Conservation (phyloP, 148 eudicot species). For the Camellia lanceoleosa region DNA sequence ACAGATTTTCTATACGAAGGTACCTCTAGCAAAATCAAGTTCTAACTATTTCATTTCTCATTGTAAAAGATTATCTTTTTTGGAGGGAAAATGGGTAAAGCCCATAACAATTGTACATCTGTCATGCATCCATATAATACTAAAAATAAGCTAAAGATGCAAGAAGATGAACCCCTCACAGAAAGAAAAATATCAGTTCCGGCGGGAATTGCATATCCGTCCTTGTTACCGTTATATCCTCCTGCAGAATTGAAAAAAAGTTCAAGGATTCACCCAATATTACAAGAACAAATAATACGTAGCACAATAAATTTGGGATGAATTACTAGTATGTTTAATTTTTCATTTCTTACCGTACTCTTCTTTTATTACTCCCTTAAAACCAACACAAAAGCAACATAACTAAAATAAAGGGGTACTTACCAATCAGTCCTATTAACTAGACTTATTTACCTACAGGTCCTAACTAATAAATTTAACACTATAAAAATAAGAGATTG, state of each 20-base stretch:
- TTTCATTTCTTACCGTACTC: background rate
- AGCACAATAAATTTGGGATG: background rate
- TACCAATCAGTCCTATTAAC: no score
- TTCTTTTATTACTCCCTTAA: conserved; percentile 1
- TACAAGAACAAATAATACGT: background rate
- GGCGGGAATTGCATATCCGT: conserved; percentile 77
- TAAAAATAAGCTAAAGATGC: conserved; percentile 4
- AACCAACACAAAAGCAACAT: background rate
- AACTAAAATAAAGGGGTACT: background rate
- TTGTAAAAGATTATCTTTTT: background rate
- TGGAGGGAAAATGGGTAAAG: no score
- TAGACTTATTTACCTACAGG: no score
- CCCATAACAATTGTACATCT: background rate
- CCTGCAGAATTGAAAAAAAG: conserved; percentile 46
- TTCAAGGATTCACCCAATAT: conserved; percentile 5
- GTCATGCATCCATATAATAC: background rate
- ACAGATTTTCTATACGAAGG: background rate
- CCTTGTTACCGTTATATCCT: conserved; percentile 67
- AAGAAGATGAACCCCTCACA: conserved; percentile 42
- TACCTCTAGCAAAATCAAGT: conserved; percentile 7
- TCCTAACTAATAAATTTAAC: no score
- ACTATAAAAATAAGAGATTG: no score
- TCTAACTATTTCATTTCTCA: background rate
- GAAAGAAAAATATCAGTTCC: conserved; percentile 95
- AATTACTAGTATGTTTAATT: background rate